Conservation (phyloP, 257 asterid genomes). For the Haberlea rhodopensis region DNA sequence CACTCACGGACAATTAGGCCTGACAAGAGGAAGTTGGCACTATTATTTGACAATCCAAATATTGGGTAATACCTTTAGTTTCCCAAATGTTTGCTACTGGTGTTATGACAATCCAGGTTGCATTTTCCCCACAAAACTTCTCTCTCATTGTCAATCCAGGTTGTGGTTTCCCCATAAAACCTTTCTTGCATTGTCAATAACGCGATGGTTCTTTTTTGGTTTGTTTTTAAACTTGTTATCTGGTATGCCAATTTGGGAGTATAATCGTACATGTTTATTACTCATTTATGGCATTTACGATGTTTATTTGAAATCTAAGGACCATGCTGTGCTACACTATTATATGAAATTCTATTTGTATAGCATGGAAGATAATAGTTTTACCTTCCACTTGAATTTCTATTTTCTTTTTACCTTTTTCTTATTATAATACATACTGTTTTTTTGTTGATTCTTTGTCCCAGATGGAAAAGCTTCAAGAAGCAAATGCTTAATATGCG, state of each 20-base stretch:
- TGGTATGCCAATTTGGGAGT: neutral
- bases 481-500: slow-evolving; percentile 81
- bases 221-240: neutral
- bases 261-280: neutral
- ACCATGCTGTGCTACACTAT: neutral
- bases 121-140: slow-evolving; percentile 1
- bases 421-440: slow-evolving; percentile 9
- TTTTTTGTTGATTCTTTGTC: slow-evolving; percentile 21
- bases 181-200: slow-evolving; percentile 5
- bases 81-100: slow-evolving; percentile 11
- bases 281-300: too few relatives aligned
- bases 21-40: slow-evolving; percentile 84
- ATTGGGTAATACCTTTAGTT: slow-evolving; percentile 62
- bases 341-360: neutral
- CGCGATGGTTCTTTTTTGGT: neutral
- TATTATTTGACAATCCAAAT: slow-evolving; percentile 72
- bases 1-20: slow-evolving; percentile 93
- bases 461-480: slow-evolving; percentile 94
- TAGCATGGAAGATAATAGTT: neutral
- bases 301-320: neutral
- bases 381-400: neutral
- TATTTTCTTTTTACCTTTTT: neutral
- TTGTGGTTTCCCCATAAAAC: slow-evolving; percentile 4
- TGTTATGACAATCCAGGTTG: slow-evolving; percentile 3
- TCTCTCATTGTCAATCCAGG: slow-evolving; percentile 9